Evolutionary conservation across 129 eudicot species (phyloP).

Genomic region (Pseudognaphalium luteoalbum): DNA sequence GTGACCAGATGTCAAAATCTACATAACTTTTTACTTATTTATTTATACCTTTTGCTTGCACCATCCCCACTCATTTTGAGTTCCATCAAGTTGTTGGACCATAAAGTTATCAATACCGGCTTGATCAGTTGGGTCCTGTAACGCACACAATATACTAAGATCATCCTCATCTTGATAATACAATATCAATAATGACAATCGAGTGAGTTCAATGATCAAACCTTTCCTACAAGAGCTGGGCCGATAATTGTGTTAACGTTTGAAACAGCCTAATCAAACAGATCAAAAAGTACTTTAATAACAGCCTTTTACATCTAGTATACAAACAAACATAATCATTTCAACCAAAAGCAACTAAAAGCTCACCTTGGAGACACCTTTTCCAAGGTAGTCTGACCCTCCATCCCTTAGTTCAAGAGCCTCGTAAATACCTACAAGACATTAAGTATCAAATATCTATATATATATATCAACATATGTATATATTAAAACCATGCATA

Average conservation of each 20-base stretch:
- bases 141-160: neutral
- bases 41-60: slow-evolving; percentile 82
- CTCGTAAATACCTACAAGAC: slow-evolving; percentile 70
- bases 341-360: neutral
- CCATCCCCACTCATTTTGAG: slow-evolving; percentile 97
- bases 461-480: neutral
- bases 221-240: slow-evolving; percentile 97
- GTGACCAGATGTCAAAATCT: neutral
- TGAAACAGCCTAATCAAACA: slow-evolving; percentile 65
- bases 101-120: slow-evolving; percentile 78
- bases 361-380: slow-evolving; percentile 90
- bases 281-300: neutral
- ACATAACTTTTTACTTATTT: neutral
- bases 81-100: slow-evolving; percentile 95
- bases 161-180: neutral
- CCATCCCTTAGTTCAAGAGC: slow-evolving; percentile 98
- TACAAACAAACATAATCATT: slow-evolving; percentile 2
- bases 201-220: slow-evolving; percentile 32
- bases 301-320: slow-evolving; percentile 15
- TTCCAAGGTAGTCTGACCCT: slow-evolving; percentile 95
- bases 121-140: slow-evolving; percentile 86
- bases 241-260: slow-evolving; percentile 84
- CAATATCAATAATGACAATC: neutral
- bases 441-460: neutral
- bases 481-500: neutral